Percentiles rank a stretch among this genome's conserved stretches.
Conservation (phyloP, 345 rosid genomes). For the Geranium rotundifolium region DNA sequence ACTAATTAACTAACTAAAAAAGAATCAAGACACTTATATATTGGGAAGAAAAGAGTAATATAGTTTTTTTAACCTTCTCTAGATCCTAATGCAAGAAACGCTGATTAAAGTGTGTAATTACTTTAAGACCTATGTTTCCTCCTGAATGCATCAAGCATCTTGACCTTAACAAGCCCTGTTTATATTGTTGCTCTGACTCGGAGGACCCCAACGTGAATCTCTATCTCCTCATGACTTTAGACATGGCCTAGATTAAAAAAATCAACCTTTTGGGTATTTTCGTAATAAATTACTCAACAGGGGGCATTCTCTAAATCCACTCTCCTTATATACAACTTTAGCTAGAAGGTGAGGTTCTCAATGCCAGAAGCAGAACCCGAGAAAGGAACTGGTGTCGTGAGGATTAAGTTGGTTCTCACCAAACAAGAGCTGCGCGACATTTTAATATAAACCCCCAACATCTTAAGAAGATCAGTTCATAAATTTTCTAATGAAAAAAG, state of each 20-base stretch:
- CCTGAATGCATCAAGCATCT: not conserved
- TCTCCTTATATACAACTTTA: slow-evolving; percentile 1
- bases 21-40: too few relatives aligned
- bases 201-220: not conserved
- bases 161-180: not conserved
- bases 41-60: too few relatives aligned
- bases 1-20: too few relatives aligned
- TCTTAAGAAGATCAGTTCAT: too few relatives aligned
- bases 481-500: not conserved
- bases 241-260: not conserved
- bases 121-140: not conserved
- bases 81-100: not conserved
- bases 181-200: not conserved
- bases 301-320: not conserved
- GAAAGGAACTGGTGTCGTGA: slow-evolving; percentile 22
- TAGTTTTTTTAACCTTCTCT: too few relatives aligned
- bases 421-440: slow-evolving; percentile 61
- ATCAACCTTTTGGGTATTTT: not conserved
- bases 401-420: slow-evolving; percentile 64
- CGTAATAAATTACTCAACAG: not conserved
- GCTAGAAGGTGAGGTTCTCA: slow-evolving; percentile 51
- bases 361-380: slow-evolving; percentile 28
- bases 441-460: too few relatives aligned
- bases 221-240: not conserved
- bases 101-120: not conserved